Conservation (phyloP, 208 protist genomes). For the Trypanosoma mega region DNA sequence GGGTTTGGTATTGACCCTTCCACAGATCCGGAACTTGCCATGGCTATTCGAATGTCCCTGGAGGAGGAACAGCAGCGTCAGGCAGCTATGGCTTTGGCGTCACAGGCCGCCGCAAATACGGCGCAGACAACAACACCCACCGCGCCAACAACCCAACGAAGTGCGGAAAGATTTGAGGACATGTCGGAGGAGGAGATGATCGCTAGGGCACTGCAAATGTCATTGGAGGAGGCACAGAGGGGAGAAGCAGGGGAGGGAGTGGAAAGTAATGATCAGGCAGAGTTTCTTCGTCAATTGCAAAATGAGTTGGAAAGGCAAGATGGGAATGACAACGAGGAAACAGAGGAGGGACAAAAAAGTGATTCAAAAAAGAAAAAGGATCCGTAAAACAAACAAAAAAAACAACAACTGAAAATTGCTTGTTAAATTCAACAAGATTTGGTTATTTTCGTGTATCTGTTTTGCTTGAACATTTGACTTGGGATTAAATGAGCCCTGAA, state of each 20-base stretch:
- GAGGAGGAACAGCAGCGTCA: constrained; percentile 93
- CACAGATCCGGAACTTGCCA: constrained; percentile 93
- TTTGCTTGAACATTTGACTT: no score
- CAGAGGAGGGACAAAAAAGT: constrained; percentile 23
- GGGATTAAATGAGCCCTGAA: no score
- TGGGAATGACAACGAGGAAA: constrained; percentile 28
- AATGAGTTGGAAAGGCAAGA: constrained; percentile 6
- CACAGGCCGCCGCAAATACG: constrained; percentile 11
- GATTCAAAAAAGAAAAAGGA: constrained; percentile 36
- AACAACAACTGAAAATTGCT: no score
- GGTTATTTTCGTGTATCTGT: no score
- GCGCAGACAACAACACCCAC: neutral
- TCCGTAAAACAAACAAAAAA: no score
- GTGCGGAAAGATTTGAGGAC: constrained; percentile 38
- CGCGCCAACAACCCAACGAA: neutral
- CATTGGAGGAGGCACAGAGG: constrained; percentile 53
- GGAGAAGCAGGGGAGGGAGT: neutral
- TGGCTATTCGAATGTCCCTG: constrained; percentile 95
- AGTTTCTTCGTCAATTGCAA: constrained; percentile 11
- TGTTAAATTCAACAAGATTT: no score
- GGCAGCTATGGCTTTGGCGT: constrained; percentile 45
- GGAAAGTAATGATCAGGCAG: neutral
- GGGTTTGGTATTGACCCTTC: constrained; percentile 91
- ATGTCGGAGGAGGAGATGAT: constrained; percentile 89
- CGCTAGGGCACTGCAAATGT: constrained; percentile 74